Percentiles rank a stretch among this genome's conserved stretches.
phyloP scores from a whole-genome alignment of 2,329 filamentous ascomycete genomes.

The Colletotrichum limetticola region DNA sequence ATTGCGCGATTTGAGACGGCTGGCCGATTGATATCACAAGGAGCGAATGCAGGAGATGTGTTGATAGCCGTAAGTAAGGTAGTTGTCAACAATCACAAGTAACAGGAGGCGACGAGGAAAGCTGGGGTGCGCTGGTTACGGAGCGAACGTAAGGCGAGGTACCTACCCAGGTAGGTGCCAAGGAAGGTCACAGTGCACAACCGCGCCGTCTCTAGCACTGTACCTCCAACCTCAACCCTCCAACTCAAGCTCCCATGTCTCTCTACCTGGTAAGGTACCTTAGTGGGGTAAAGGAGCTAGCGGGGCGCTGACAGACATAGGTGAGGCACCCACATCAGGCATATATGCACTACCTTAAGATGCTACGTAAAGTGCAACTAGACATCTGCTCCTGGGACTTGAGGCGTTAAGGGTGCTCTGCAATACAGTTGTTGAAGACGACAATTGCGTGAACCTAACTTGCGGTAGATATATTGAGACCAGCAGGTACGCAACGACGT shows the following conservation, averaged over 20 bases:
- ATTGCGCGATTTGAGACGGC: neutral
- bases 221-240: neutral
- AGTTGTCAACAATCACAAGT: constrained; percentile 1
- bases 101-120: neutral
- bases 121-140: neutral
- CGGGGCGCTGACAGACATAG: too few species aligned
- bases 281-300: too few species aligned
- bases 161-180: constrained; percentile 1
- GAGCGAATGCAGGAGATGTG: neutral
- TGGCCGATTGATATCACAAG: neutral
- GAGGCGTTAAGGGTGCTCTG: too few species aligned
- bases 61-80: neutral
- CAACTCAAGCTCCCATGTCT: neutral
- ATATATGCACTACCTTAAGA: too few species aligned
- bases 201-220: neutral
- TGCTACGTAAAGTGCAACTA: too few species aligned
- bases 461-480: neutral
- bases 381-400: too few species aligned
- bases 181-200: neutral
- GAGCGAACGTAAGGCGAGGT: neutral
- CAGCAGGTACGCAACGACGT: neutral
- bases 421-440: neutral
- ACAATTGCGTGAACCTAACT: neutral
- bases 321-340: too few species aligned
- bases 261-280: neutral